Evolutionary conservation across 495 filamentous ascomycete genomes (phyloP).

Genomic region (Cenococcum geophilum): DNA sequence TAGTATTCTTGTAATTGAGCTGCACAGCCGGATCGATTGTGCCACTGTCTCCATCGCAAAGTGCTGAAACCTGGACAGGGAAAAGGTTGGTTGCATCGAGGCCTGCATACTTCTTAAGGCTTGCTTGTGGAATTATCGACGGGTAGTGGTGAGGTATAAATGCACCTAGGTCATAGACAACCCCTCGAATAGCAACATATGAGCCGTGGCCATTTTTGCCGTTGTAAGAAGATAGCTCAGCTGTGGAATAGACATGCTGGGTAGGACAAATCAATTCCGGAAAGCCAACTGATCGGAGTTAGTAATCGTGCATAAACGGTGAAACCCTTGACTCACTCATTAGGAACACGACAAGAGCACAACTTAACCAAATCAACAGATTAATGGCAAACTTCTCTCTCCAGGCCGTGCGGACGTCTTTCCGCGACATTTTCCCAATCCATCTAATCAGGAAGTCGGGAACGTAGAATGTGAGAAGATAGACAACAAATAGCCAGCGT

Average conservation of each 20-base stretch:
- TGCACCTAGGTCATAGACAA: conserved; percentile 74
- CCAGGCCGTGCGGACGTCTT: conserved; percentile 92
- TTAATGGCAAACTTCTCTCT: conserved; percentile 98
- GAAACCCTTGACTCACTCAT: conserved; percentile 29
- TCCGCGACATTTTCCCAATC: conserved; percentile 80
- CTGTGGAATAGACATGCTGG: conserved; percentile 76
- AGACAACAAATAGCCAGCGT: conserved; percentile 88
- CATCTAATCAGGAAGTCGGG: conserved; percentile 77
- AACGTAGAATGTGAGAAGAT: conserved; percentile 74
- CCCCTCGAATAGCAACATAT: conserved; percentile 77
- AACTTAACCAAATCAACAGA: conserved; percentile 89
- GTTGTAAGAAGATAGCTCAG: conserved; percentile 66
- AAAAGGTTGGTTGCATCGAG: conserved; percentile 81
- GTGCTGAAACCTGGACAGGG: conserved; percentile 86
- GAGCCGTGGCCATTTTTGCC: conserved; percentile 61
- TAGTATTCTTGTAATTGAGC: conserved; percentile 73
- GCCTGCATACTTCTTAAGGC: conserved; percentile 74
- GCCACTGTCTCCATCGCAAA: conserved; percentile 73
- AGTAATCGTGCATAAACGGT: background rate
- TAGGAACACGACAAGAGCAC: conserved; percentile 76
- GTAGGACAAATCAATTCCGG: conserved; percentile 84
- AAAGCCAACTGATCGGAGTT: conserved; percentile 55
- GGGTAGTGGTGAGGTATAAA: conserved; percentile 79
- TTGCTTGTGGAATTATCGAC: conserved; percentile 57
- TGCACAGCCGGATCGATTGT: conserved; percentile 62